These are phyloP conservation scores for Arabidopsis lyrata DNA, from an alignment of 441 rosid species.

Conservation along the genomic window DNA sequence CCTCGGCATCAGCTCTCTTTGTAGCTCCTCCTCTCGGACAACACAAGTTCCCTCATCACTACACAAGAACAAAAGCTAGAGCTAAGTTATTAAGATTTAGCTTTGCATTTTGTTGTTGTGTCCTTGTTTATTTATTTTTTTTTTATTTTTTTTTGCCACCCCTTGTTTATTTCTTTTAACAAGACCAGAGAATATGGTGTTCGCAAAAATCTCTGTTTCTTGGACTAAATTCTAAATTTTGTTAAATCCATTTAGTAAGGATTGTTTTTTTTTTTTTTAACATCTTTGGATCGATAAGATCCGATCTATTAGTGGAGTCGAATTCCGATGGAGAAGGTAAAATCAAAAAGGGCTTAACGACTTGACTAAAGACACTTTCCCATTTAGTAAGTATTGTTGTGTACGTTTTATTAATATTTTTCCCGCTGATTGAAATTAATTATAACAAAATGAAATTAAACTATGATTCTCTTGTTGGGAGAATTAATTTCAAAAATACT, in stretches of 20 bases:
- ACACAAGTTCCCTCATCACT: constrained; percentile 19
- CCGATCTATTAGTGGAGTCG: too few species aligned
- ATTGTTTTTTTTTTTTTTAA: too few species aligned
- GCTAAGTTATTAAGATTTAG: background rate
- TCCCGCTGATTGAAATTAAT: too few species aligned
- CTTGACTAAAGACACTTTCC: too few species aligned
- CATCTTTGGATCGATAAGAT: too few species aligned
- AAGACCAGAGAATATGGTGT: background rate
- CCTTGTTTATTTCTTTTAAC: background rate
- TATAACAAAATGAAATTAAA: background rate
- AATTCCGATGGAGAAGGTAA: too few species aligned
- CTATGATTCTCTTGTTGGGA: background rate
- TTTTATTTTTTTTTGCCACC: too few species aligned
- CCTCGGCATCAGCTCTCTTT: constrained; percentile 37
- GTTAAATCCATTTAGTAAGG: too few species aligned
- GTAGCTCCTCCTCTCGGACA: constrained; percentile 10
- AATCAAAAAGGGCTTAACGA: too few species aligned
- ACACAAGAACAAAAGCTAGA: background rate
- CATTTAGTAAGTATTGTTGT: background rate
- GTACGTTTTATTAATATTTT: background rate
- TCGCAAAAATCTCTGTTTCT: background rate
- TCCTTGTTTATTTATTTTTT: too few species aligned
- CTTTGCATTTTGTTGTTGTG: background rate
- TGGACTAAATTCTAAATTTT: too few species aligned
- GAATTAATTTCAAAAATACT: too few species aligned